Base-by-base conservation (phyloP, 2,329 filamentous ascomycete genomes). In the Ceratocystis papillata region DNA sequence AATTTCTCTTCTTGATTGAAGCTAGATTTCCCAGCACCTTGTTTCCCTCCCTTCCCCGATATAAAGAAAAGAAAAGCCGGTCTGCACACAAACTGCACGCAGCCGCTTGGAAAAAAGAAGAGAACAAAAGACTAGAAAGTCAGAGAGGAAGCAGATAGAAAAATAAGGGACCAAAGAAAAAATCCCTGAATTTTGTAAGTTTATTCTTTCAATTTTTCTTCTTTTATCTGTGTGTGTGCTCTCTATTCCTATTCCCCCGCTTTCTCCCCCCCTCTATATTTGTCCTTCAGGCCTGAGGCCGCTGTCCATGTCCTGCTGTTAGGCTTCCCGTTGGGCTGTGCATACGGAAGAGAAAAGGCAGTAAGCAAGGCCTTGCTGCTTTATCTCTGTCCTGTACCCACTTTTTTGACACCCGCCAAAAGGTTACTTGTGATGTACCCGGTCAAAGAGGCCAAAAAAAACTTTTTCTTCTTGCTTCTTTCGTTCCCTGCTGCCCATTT, bases 1-100 rank as follows among this genome's bases (percentile, higher is more conserved):
- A 62, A 62, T 62, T 41, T 62, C 61, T 64, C 63, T 64, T 64
- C 63, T 64, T 64, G 50, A 64, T 57, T 57, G 63, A 64, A 64
- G 63, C 33, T 15, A 62, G 61, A 46, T 62, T 62, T 62, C 61
- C 61, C 33, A 28, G 50, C 8, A 55, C 50, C 6, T 22, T 22
- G n/a, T 7, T 22, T 7, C 46, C n/a, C 46, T 22, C 46, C 46
- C 46, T 20, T 22, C n/a, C 46, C 46, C 17, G 17, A n/a, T n/a
- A 48, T n/a, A 48, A 48, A 48, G 20, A 48, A 48, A 20, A 20
- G 46, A 48, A 55, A 15, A 30, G 50, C 22, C n/a, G 22, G 12
- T 12, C 10, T 10, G 50, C 48, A 53, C n/a, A 17, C 48, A 53
- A 7, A 15, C 48, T 22, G 50, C 48, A 53, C n/a, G 48, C 48